phyloP scores from a whole-genome alignment of 2,329 filamentous ascomycete genomes.

The Ascomycota sp. region DNA sequence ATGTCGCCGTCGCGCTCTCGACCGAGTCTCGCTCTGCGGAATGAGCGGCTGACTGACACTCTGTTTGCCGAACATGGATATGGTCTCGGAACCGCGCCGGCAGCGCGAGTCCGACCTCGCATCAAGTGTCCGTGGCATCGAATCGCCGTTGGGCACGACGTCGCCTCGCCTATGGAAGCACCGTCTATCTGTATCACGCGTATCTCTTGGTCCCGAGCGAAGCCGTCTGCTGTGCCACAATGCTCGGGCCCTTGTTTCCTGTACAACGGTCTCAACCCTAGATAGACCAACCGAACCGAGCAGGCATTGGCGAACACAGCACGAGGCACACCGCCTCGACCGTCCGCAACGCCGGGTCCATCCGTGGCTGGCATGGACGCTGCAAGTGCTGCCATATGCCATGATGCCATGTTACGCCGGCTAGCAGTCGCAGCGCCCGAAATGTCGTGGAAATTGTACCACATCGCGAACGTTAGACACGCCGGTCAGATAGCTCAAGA shows the following conservation, averaged over 20 bases:
- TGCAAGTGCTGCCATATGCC: not conserved
- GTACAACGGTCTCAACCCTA: not conserved
- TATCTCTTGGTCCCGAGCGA: too few relatives aligned
- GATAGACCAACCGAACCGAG: not conserved
- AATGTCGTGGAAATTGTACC: constrained; percentile 66
- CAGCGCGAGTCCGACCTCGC: too few relatives aligned
- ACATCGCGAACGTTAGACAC: constrained; percentile 69
- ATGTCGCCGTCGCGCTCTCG: too few relatives aligned
- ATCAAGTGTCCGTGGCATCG: too few relatives aligned
- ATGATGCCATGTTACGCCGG: constrained; percentile 1
- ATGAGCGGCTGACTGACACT: too few relatives aligned
- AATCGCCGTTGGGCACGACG: too few relatives aligned
- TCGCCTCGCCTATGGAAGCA: too few relatives aligned
- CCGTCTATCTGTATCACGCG: too few relatives aligned
- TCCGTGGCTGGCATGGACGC: not conserved
- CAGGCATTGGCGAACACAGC: constrained; percentile 1
- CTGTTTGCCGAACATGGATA: too few relatives aligned
- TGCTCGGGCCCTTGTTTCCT: not conserved
- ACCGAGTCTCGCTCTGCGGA: too few relatives aligned
- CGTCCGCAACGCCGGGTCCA: constrained; percentile 1
- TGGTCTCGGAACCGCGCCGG: too few relatives aligned
- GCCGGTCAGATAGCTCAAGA: constrained; percentile 66
- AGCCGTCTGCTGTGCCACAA: not conserved
- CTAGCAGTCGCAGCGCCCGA: constrained; percentile 40
- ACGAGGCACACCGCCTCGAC: not conserved